A percentile compares a stretch with the other conserved stretches of the same genome.
Conservation (phyloP, 1,284 basidiomycete genomes). For the Amylostereum chailletii region DNA sequence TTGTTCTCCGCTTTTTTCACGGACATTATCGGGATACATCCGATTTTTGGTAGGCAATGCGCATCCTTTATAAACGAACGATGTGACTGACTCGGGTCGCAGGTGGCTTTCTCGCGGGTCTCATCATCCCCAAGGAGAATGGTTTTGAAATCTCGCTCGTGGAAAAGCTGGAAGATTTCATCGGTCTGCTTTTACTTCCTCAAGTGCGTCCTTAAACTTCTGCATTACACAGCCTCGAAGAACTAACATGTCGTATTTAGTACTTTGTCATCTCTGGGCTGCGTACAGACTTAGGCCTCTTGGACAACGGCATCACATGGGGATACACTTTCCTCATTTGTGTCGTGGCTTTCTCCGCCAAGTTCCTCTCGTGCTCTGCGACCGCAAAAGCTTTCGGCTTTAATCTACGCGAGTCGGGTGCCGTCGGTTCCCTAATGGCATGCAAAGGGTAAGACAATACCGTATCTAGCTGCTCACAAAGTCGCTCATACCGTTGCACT, state of each 20-base stretch:
- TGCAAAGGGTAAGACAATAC: conserved; percentile 71
- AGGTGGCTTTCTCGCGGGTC: conserved; percentile 83
- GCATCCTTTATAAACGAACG: not conserved
- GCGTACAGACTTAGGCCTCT: conserved; percentile 73
- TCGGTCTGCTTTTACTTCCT: conserved; percentile 72
- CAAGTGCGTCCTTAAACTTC: conserved; percentile 35
- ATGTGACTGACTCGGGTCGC: not conserved
- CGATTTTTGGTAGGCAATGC: conserved; percentile 43
- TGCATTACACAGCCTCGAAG: not conserved
- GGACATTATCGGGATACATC: conserved; percentile 75
- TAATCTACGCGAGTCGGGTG: conserved; percentile 70
- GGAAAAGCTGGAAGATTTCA: conserved; percentile 74
- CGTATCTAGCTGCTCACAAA: not conserved
- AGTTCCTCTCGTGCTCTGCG: conserved; percentile 63
- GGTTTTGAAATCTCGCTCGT: conserved; percentile 75
- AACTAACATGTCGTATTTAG: conserved; percentile 24
- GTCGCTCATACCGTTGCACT: not conserved
- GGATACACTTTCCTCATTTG: conserved; percentile 81
- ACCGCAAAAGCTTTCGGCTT: conserved; percentile 65
- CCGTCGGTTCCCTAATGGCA: conserved; percentile 87
- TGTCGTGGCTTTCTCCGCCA: conserved; percentile 73
- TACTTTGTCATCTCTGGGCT: conserved; percentile 82
- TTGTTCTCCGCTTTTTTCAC: conserved; percentile 81
- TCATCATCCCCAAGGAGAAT: conserved; percentile 84
- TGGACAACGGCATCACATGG: conserved; percentile 74